Evolutionary conservation across 225 moss, liverwort and hornwort genomes (phyloP), one percentile per base, ranked within the genome.

Genomic region (Polytrichum commune): DNA sequence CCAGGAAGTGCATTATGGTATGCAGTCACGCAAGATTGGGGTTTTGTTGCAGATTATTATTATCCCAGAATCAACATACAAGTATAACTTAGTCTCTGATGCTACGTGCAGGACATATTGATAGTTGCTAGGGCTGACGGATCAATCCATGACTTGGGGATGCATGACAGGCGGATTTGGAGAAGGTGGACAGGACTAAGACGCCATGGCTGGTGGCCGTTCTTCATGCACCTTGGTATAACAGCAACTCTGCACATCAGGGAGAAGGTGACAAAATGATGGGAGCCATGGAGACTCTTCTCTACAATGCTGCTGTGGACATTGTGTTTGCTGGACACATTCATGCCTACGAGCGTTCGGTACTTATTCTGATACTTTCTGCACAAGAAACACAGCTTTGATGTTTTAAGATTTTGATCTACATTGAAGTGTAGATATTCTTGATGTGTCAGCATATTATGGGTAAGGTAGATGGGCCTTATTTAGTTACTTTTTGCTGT

Each of bases 161-260:
- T 46, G 46, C 3, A 46, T 60, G 64, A 35, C 75, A 83, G 83
- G 80, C 74, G 57, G 80, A 86, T 65, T 79, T 91, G 78, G 76
- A 84, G 10, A 91, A 78, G 71, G 85, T 91, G 71, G 79, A 91
- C 46, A 79, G 85, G 73, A 53, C 72, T 27, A 85, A 70, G 60
- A 91, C 91, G 65, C 89, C 91, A 6, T 91, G 91, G 91, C 73
- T 91, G 76, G 60, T 91, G 73, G 87, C 77, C 1, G 3, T 89
- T 69, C 46, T 91, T n/a, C 91, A 91, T 55, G 89, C 86, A 29
- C 91, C 91, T 24, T 91, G 91, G 91, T 91, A 91, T 65, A 91
- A 91, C 66, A 91, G 91, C 79, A 91, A 91, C 77, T 77, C 69
- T 68, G 87, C 73, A 46, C 91, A 91, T 69, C 84, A 87, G 66